A percentile compares a stretch with the other conserved stretches of the same genome.
These are phyloP conservation scores for Sphaerulina populicola DNA, from an alignment of 2,329 filamentous ascomycete genomes.

Conservation along the genomic window DNA sequence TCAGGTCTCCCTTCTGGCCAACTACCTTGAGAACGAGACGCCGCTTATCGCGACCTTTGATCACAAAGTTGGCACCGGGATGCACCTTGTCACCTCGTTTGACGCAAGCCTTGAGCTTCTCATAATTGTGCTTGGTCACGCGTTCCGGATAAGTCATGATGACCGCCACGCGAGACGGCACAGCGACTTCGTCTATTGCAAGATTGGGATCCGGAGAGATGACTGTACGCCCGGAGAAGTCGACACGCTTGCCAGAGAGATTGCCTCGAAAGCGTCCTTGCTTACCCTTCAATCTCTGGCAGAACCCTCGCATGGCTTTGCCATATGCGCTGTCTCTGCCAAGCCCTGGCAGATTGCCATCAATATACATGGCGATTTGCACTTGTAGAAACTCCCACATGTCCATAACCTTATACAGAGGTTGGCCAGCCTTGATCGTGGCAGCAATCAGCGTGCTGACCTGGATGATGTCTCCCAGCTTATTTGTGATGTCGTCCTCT, in stretches of 20 bases:
- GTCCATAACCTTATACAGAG: conserved; percentile 86
- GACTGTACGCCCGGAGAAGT: conserved; percentile 94
- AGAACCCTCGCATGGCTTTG: conserved; percentile 86
- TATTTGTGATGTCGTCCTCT: conserved; percentile 93
- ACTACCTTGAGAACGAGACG: conserved; percentile 61
- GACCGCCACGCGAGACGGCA: conserved; percentile 85
- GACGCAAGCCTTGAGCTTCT: conserved; percentile 68
- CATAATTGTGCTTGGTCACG: conserved; percentile 74
- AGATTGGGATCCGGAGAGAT: conserved; percentile 96
- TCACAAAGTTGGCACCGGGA: conserved; percentile 78
- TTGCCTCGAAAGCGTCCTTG: conserved; percentile 96
- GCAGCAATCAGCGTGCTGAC: conserved; percentile 81
- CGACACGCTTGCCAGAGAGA: conserved; percentile 92
- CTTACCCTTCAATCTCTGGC: conserved; percentile 91
- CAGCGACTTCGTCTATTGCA: conserved; percentile 84
- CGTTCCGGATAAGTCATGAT: conserved; percentile 93
- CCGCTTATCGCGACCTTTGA: conserved; percentile 62
- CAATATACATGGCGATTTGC: conserved; percentile 95
- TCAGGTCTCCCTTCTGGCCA: conserved; percentile 46
- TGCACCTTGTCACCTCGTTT: conserved; percentile 67
- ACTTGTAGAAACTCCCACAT: conserved; percentile 96
- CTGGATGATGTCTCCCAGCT: conserved; percentile 92
- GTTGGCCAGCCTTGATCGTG: conserved; percentile 71
- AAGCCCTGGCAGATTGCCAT: conserved; percentile 90
- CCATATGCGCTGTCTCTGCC: conserved; percentile 70